Evolutionary conservation across 164 flowering plant genomes (phyloP).

Genomic region (Macadamia tetraphylla): DNA sequence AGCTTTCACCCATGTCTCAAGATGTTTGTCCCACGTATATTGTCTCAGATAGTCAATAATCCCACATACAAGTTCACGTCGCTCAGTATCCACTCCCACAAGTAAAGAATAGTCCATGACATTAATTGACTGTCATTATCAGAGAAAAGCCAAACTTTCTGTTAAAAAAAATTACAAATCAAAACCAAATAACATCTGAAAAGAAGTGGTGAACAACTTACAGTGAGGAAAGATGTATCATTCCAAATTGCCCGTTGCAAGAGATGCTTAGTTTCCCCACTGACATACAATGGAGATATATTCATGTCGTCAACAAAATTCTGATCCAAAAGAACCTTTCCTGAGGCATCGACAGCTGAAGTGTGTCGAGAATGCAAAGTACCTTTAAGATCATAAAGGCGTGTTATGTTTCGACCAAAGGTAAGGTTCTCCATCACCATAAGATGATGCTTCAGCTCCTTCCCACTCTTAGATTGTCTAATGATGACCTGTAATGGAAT

Average conservation of each 20-base stretch:
- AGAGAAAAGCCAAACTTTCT: not conserved
- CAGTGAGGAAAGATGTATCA: constrained; percentile 86
- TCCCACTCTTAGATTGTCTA: constrained; percentile 58
- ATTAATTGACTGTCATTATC: constrained; percentile 60
- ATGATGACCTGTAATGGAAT: constrained; percentile 50
- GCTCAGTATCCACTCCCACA: constrained; percentile 72
- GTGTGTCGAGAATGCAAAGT: constrained; percentile 66
- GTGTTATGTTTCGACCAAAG: constrained; percentile 55
- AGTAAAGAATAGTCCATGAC: constrained; percentile 98
- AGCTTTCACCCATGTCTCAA: constrained; percentile 88
- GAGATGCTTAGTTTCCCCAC: constrained; percentile 52
- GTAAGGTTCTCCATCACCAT: constrained; percentile 95
- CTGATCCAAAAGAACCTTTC: constrained; percentile 82
- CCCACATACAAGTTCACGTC: constrained; percentile 74
- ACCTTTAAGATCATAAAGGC: constrained; percentile 93
- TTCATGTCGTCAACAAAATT: constrained; percentile 85
- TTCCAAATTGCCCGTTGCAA: constrained; percentile 88
- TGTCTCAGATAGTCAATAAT: constrained; percentile 94
- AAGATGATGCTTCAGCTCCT: constrained; percentile 60
- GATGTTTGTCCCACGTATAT: constrained; percentile 95
- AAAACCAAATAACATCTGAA: not conserved
- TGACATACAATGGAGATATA: constrained; percentile 65
- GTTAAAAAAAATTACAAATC: not conserved
- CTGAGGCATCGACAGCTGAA: constrained; percentile 44
- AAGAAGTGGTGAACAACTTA: constrained; percentile 31